These are phyloP conservation scores for Trypanosoma mega DNA, from an alignment of 208 protist genomes.

Conservation along the genomic window DNA sequence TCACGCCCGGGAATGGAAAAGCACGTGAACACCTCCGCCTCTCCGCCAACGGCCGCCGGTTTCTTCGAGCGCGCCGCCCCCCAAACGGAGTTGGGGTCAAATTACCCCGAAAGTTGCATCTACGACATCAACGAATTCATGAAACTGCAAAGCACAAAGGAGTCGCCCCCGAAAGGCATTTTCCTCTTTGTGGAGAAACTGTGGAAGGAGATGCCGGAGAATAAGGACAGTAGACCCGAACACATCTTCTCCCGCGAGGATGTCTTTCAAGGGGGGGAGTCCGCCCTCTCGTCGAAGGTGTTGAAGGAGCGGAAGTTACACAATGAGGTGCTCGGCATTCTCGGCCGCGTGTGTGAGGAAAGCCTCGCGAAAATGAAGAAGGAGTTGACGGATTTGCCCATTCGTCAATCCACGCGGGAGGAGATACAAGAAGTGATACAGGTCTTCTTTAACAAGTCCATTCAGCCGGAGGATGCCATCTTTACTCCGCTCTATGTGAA, in stretches of 20 bases:
- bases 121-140: slow-evolving; percentile 65
- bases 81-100: background rate
- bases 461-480: slow-evolving; percentile 68
- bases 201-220: slow-evolving; percentile 82
- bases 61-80: slow-evolving; percentile 20
- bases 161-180: slow-evolving; percentile 37
- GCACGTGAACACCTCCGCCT: background rate
- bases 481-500: slow-evolving; percentile 81
- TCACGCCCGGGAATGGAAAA: background rate
- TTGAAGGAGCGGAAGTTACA: slow-evolving; percentile 73
- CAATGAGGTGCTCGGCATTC: slow-evolving; percentile 86
- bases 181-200: slow-evolving; percentile 49
- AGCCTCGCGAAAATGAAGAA: slow-evolving; percentile 76
- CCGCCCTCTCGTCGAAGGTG: slow-evolving; percentile 62
- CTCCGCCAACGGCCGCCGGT: slow-evolving; percentile 18
- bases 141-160: slow-evolving; percentile 38
- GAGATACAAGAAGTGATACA: slow-evolving; percentile 85
- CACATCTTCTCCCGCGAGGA: slow-evolving; percentile 66
- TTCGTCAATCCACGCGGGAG: slow-evolving; percentile 81
- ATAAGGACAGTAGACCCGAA: slow-evolving; percentile 51
- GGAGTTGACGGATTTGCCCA: slow-evolving; percentile 70
- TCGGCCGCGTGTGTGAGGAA: slow-evolving; percentile 69
- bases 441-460: slow-evolving; percentile 86
- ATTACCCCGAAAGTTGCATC: slow-evolving; percentile 62
- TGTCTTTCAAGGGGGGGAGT: slow-evolving; percentile 60